Evolutionary conservation across 257 asterid genomes (phyloP).

Genomic region (Solanum raphanifolium): DNA sequence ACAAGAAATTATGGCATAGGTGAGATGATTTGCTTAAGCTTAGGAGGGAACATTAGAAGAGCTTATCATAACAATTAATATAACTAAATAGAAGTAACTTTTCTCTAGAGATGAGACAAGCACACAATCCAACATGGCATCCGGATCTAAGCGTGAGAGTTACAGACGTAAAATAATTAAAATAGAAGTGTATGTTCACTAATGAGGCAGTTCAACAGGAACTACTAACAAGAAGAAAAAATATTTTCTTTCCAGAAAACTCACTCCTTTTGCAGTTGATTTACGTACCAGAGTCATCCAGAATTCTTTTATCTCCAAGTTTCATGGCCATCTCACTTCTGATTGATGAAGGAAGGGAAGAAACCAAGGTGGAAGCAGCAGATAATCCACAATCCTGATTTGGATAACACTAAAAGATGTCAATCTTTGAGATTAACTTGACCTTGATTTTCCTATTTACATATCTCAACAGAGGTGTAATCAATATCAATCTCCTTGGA

Average conservation of each 20-base stretch:
- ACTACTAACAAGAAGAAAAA: neutral
- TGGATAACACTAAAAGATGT: slow-evolving; percentile 13
- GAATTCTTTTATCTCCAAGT: slow-evolving; percentile 36
- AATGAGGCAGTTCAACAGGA: neutral
- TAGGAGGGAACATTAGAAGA: neutral
- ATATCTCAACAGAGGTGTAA: neutral
- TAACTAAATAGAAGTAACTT: neutral
- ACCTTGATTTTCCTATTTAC: neutral
- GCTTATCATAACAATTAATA: neutral
- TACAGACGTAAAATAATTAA: neutral
- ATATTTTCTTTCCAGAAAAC: neutral
- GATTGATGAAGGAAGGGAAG: slow-evolving; percentile 57
- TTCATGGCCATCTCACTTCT: slow-evolving; percentile 43
- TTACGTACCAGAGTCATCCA: slow-evolving; percentile 36
- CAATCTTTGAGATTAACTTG: slow-evolving; percentile 1
- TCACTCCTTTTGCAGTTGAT: neutral
- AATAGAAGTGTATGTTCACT: neutral
- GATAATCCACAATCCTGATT: slow-evolving; percentile 59
- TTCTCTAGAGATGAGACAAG: neutral
- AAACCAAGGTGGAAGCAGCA: slow-evolving; percentile 41
- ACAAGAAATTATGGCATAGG: neutral
- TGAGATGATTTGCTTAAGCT: neutral
- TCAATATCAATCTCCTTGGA: neutral
- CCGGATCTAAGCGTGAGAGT: neutral
- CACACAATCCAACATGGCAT: neutral